Conservation (phyloP, 1,284 basidiomycete species). For the Cerioporus squamosus region DNA sequence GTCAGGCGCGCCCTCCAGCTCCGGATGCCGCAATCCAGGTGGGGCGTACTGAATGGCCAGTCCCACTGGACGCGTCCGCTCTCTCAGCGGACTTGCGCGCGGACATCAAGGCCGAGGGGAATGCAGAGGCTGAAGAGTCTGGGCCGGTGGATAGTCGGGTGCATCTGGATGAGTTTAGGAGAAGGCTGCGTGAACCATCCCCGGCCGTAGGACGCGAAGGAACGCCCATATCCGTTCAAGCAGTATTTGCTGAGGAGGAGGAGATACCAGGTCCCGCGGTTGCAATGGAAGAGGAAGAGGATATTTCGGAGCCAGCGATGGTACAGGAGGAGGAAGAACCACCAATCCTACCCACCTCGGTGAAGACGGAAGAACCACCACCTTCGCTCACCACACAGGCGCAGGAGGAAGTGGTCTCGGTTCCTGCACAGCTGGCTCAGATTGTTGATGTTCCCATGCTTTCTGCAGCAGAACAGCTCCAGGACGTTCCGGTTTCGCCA, state of each 20-base stretch:
- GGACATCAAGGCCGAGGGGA: background rate
- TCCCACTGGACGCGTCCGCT: too few relatives aligned
- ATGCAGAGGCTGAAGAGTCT: background rate
- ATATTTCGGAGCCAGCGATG: background rate
- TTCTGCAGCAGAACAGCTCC: too few relatives aligned
- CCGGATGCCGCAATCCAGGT: too few relatives aligned
- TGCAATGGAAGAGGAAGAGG: background rate
- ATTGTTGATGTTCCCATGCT: too few relatives aligned
- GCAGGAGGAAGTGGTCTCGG: background rate
- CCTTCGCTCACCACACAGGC: too few relatives aligned
- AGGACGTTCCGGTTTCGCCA: too few relatives aligned
- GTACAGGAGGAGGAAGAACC: background rate
- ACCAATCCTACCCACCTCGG: background rate
- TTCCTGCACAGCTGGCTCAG: background rate
- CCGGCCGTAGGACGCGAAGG: too few relatives aligned
- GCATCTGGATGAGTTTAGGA: background rate
- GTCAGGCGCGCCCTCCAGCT: background rate
- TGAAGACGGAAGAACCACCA: background rate
- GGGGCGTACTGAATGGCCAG: too few relatives aligned
- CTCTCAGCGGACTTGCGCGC: too few relatives aligned
- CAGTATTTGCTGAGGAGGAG: background rate
- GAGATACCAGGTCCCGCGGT: background rate
- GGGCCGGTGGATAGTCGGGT: too few relatives aligned
- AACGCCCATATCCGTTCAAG: too few relatives aligned
- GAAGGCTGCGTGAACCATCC: too few relatives aligned